Evolutionary conservation across 2,329 filamentous ascomycete genomes (phyloP), one percentile per base, ranked within the genome.

Genomic region (Allantophomopsis cytisporea): DNA sequence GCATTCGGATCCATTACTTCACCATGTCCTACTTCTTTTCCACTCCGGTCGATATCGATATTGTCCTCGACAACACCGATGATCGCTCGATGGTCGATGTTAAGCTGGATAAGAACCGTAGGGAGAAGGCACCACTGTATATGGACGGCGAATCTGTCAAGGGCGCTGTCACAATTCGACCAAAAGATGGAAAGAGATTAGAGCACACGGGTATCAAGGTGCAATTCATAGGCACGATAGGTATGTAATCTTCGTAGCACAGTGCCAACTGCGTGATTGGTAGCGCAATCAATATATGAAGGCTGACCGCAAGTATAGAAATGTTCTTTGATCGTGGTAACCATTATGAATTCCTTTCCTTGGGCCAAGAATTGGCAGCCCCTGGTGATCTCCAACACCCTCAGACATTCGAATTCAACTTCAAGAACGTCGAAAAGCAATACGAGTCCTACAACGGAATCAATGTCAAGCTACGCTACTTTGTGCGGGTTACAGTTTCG

Each of bases 271-370:
- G 11, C 10, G 23, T 8, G 23, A 28, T 28, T 28, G 23, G 4
- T 8, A 28, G 23, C 23, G 23, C 23, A 28, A 28, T 28, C 8
- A 10, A 28, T 28, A 12, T 3, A 28, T 28, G 23, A 8, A 28
- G 8, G 10, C 23, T 28, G 23, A 28, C 23, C 23, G 23, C 23
- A 28, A 28, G 42, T 41, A 31, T 45, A 94, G 91, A 98, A 62
- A 98, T 98, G 91, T 98, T 96, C 74, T 98, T 94, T 63, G 91
- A 98, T 61, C 85, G 91, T 56, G 89, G 89, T 53, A 98, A 95
- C 61, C 91, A 96, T 67, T 94, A 98, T 70, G 91, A 98, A 65
- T 98, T 98, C 64, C 81, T 98, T 43, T 94, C 87, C 30, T 76
- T 96, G 20, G 89, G 91, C 53, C 93, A 96, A 63, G 91, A 98